These are phyloP conservation scores for Phaffomyces opuntiae DNA, from an alignment of 805 yeast genomes.

Conservation along the genomic window DNA sequence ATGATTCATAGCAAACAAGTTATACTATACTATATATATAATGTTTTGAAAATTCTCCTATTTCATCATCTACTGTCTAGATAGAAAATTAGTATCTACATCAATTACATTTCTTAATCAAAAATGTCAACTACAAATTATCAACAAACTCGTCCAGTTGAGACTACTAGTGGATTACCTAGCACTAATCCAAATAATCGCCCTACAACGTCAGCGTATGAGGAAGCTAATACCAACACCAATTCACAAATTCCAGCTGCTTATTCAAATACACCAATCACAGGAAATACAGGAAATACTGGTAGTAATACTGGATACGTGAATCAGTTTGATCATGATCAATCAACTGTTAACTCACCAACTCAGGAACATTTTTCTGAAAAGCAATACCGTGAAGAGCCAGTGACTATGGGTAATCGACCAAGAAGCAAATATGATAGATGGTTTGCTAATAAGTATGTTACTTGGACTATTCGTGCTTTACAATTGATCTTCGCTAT, in stretches of 20 bases:
- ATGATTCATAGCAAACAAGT: too few species aligned
- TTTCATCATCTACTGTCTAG: too few species aligned
- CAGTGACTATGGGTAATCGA: not conserved
- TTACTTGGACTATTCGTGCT: constrained; percentile 14
- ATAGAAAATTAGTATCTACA: constrained; percentile 17
- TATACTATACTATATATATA: too few species aligned
- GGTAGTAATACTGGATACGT: too few species aligned
- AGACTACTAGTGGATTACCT: too few species aligned
- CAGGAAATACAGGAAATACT: too few species aligned
- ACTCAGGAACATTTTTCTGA: constrained; percentile 13
- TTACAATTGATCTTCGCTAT: constrained; percentile 23
- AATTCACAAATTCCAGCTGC: too few species aligned
- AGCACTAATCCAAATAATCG: too few species aligned
- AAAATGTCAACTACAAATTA: not conserved
- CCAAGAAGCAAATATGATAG: not conserved
- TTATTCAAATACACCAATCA: too few species aligned
- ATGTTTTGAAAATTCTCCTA: too few species aligned
- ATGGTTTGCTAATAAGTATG: not conserved
- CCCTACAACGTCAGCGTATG: too few species aligned
- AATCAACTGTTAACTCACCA: constrained; percentile 20
- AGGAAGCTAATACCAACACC: too few species aligned
- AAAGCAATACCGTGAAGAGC: constrained; percentile 6
- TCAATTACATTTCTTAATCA: not conserved
- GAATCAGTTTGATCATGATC: constrained; percentile 14
- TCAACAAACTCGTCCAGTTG: not conserved